These are phyloP conservation scores for Lodderomyces jiufengensis DNA, from an alignment of 1,139 yeast genomes.

Conservation along the genomic window DNA sequence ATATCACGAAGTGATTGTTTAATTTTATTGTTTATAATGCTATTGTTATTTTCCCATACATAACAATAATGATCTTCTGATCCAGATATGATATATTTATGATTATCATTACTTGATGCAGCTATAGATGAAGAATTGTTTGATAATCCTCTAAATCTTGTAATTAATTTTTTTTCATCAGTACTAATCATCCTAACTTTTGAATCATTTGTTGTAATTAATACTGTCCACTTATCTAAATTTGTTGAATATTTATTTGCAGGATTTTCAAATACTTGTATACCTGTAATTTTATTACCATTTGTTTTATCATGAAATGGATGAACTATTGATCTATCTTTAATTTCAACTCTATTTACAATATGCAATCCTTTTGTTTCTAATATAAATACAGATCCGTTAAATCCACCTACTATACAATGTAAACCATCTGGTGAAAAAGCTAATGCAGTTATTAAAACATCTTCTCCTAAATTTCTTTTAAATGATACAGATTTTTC, in stretches of 20 bases:
- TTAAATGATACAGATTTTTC: conserved; percentile 45
- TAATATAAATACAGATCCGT: conserved; percentile 63
- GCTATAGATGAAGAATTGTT: conserved; percentile 69
- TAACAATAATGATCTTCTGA: conserved; percentile 73
- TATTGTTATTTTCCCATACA: conserved; percentile 57
- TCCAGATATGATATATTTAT: conserved; percentile 49
- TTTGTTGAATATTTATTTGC: conserved; percentile 12
- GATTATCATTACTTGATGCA: conserved; percentile 62
- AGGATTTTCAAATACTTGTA: conserved; percentile 27
- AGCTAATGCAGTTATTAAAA: conserved; percentile 64
- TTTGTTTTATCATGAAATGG: conserved; percentile 25
- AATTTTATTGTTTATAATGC: conserved; percentile 37
- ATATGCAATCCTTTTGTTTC: conserved; percentile 64
- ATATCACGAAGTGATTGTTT: conserved; percentile 34
- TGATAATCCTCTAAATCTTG: conserved; percentile 69
- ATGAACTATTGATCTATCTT: conserved; percentile 25
- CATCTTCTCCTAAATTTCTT: conserved; percentile 47
- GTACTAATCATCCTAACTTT: conserved; percentile 64
- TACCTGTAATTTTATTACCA: conserved; percentile 43
- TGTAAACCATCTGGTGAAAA: conserved; percentile 68
- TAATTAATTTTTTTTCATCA: conserved; percentile 53
- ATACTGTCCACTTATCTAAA: conserved; percentile 31
- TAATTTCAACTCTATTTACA: conserved; percentile 52
- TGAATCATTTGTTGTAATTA: conserved; percentile 79
- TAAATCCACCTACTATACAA: conserved; percentile 76